Evolutionary conservation across 129 eudicot species (phyloP).

Genomic region (Logfia minima): DNA sequence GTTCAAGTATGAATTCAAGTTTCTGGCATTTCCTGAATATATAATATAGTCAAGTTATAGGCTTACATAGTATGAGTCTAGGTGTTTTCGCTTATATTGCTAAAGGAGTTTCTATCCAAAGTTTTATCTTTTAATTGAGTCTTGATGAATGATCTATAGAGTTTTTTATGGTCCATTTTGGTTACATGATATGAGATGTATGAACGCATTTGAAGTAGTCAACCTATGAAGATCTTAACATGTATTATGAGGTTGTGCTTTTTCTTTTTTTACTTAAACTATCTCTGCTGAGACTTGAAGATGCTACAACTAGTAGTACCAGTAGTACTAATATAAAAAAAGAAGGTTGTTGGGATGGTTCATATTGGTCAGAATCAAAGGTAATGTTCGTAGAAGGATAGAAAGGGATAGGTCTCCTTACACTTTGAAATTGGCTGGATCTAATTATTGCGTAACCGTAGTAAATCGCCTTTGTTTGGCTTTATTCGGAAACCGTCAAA

Average conservation of each 20-base stretch:
- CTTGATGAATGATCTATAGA: background rate
- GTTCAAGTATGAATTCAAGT: background rate
- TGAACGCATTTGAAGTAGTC: conserved; percentile 5
- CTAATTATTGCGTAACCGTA: conserved; percentile 1
- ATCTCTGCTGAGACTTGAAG: background rate
- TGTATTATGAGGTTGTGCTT: background rate
- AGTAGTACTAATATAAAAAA: conserved; percentile 18
- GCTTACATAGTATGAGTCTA: conserved; percentile 18
- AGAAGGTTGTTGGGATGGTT: conserved; percentile 33
- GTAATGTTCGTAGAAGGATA: conserved; percentile 17
- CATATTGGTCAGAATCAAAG: conserved; percentile 15
- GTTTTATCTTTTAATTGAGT: background rate
- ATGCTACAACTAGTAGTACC: background rate
- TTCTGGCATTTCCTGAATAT: conserved; percentile 18
- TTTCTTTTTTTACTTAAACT: background rate
- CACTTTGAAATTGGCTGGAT: conserved; percentile 11
- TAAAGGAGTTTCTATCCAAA: conserved; percentile 5
- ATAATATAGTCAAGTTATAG: conserved; percentile 17
- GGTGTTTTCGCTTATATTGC: conserved; percentile 4
- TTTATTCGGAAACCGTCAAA: background rate
- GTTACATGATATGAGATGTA: conserved; percentile 18
- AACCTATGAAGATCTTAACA: background rate
- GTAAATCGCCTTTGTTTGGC: conserved; percentile 3
- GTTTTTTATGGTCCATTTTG: conserved; percentile 8
- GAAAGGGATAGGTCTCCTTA: conserved; percentile 26